phyloP scores from a whole-genome alignment of 345 rosid genomes.

The Balakata baccata region DNA sequence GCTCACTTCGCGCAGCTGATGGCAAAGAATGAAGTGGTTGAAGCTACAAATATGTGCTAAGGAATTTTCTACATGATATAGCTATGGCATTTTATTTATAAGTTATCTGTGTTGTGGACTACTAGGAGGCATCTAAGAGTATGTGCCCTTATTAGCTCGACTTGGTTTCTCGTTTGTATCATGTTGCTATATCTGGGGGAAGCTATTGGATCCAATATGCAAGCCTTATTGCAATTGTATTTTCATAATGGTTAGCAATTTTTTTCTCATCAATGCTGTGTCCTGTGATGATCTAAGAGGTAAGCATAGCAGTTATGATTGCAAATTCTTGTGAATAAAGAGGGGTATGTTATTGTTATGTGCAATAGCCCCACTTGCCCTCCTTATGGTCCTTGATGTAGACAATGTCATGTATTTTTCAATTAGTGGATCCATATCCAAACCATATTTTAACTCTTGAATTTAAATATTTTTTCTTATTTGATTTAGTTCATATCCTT shows the following conservation, averaged over 20 bases:
- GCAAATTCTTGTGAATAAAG: background rate
- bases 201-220: conserved; percentile 21
- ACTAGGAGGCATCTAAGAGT: background rate
- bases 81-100: conserved; percentile 1
- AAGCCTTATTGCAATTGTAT: conserved; percentile 13
- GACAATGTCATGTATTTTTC: background rate
- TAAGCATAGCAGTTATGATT: background rate
- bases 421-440: background rate
- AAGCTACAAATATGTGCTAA: background rate
- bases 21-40: conserved; percentile 68
- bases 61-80: conserved; percentile 7
- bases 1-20: conserved; percentile 88
- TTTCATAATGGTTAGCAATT: background rate
- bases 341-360: background rate
- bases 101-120: conserved; percentile 7
- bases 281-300: background rate
- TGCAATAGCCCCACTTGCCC: background rate
- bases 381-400: conserved; percentile 2
- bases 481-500: background rate
- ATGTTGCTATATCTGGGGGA: conserved; percentile 14
- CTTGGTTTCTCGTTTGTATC: conserved; percentile 18
- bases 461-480: background rate
- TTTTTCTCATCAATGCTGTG: background rate
- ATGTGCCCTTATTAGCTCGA: background rate
- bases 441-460: background rate